Evolutionary conservation across 1,284 basidiomycete species (phyloP).

Genomic region (Athelia psychrophila): DNA sequence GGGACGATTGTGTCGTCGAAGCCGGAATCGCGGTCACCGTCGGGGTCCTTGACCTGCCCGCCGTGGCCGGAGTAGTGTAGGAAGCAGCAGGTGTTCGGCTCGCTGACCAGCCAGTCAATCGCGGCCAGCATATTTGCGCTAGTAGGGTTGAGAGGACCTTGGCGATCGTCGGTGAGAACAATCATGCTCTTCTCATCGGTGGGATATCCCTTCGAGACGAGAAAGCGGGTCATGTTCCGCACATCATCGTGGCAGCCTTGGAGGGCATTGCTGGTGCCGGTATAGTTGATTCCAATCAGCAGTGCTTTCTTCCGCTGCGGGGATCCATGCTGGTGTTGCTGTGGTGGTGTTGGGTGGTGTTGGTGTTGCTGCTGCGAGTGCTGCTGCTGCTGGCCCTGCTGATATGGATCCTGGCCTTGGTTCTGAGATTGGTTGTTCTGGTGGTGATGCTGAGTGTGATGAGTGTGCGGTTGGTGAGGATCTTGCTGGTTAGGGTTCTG

Average conservation of each 20-base stretch:
- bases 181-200: not conserved
- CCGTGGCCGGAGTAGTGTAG: not conserved
- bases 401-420: no score
- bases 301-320: not conserved
- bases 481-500: no score
- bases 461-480: no score
- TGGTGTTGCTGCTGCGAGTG: no score
- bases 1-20: not conserved
- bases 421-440: no score
- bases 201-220: not conserved
- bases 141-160: not conserved
- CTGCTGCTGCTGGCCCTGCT: no score
- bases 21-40: not conserved
- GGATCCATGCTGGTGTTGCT: no score
- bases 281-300: not conserved
- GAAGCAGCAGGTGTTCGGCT: not conserved
- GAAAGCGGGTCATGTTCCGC: not conserved
- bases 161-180: not conserved
- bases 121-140: not conserved
- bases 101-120: not conserved
- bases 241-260: not conserved
- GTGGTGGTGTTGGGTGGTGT: no score
- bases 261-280: not conserved
- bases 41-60: constrained; percentile 1
- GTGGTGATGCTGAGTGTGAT: no score